Percentiles rank a stretch among this genome's conserved stretches.
phyloP scores from a whole-genome alignment of 805 yeast species.

The Kockiozyma suomiensis region DNA sequence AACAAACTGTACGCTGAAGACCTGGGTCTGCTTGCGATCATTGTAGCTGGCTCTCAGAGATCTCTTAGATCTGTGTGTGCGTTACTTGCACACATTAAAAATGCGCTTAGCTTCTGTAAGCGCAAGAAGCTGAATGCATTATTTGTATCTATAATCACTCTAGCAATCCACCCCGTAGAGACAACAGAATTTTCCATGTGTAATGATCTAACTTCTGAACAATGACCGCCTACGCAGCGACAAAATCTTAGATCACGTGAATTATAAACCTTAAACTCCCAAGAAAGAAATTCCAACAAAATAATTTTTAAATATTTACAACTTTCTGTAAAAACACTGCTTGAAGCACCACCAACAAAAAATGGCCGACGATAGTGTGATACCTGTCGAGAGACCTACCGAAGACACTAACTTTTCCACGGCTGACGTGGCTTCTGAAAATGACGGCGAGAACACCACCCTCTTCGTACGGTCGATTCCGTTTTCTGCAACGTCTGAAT shows the following conservation, averaged over 20 bases:
- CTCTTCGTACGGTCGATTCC: constrained; percentile 89
- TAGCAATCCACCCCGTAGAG: no score
- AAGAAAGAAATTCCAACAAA: constrained; percentile 2
- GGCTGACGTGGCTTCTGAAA: not conserved
- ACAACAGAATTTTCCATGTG: no score
- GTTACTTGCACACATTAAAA: no score
- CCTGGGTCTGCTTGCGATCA: no score
- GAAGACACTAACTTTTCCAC: not conserved
- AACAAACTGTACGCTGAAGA: no score
- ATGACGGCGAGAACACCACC: constrained; percentile 45
- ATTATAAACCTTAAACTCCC: constrained; percentile 20
- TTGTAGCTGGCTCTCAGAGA: no score
- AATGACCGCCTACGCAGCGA: not conserved
- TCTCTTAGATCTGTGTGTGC: no score
- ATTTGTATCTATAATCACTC: no score
- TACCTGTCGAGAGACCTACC: not conserved
- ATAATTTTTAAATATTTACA: not conserved
- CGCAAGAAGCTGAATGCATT: no score
- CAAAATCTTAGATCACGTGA: not conserved
- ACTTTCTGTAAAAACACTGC: not conserved
- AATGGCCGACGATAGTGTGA: constrained; percentile 4
- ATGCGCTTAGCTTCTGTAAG: no score
- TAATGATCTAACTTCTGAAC: no score
- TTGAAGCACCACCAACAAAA: not conserved
- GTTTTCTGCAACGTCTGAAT: constrained; percentile 74